phyloP scores from a whole-genome alignment of 305 asterid genomes.

The Fraxinus albicans region DNA sequence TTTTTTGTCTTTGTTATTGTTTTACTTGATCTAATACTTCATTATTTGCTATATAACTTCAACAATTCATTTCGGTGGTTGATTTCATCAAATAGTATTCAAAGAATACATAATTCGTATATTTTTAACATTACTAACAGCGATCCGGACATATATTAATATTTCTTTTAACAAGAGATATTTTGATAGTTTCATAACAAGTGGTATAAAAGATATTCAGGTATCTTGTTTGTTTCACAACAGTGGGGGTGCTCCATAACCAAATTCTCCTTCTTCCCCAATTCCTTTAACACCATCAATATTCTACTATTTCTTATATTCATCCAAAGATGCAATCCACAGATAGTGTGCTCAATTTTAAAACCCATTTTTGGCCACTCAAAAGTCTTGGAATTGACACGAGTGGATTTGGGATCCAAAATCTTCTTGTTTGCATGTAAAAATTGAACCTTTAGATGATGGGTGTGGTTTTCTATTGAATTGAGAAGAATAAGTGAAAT shows the following conservation, averaged over 20 bases:
- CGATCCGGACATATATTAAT: no score
- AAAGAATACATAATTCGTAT: no score
- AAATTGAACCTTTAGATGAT: background rate
- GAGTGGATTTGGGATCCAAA: background rate
- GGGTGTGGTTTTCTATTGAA: background rate
- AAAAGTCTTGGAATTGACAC: background rate
- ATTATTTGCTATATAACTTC: no score
- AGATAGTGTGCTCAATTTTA: slow-evolving; percentile 21
- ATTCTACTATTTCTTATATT: background rate
- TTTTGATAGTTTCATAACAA: no score
- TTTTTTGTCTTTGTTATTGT: no score
- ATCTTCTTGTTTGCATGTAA: slow-evolving; percentile 1
- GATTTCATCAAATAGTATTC: no score
- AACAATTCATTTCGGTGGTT: no score
- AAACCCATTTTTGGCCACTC: background rate
- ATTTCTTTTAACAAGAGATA: no score
- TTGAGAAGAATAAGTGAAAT: slow-evolving; percentile 3
- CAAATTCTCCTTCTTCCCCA: slow-evolving; percentile 42
- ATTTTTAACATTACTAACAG: no score
- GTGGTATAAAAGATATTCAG: no score
- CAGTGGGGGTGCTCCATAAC: slow-evolving; percentile 67
- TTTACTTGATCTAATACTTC: no score
- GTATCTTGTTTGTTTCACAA: no score
- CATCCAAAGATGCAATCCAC: background rate
- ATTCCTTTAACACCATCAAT: background rate